A percentile compares a stretch with the other conserved stretches of the same genome.
Evolutionary conservation across 345 rosid species (phyloP).

Genomic region (Salix brachista): DNA sequence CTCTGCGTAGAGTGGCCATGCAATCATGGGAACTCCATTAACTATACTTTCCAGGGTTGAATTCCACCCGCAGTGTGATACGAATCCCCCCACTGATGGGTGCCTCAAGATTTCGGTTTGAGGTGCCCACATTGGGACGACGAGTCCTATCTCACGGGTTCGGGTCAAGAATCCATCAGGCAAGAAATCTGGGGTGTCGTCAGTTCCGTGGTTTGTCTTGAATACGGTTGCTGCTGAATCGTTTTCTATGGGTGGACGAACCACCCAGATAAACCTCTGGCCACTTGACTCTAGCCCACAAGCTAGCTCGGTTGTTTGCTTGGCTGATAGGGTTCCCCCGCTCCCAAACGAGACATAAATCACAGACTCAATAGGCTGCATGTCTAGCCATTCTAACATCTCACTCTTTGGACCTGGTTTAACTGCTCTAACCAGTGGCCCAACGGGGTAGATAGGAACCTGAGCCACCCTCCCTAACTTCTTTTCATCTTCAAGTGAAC

Average conservation of each 20-base stretch:
- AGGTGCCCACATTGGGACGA: constrained; percentile 54
- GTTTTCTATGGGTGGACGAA: constrained; percentile 35
- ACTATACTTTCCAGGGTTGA: constrained; percentile 52
- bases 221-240: constrained; percentile 28
- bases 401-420: background rate
- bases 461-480: constrained; percentile 16
- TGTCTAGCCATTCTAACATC: constrained; percentile 44
- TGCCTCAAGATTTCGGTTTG: constrained; percentile 53
- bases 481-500: constrained; percentile 27
- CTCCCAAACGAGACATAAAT: constrained; percentile 70
- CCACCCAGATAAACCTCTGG: constrained; percentile 61
- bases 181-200: constrained; percentile 17
- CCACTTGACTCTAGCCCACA: constrained; percentile 57
- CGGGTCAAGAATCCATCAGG: constrained; percentile 55
- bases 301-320: constrained; percentile 58
- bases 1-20: constrained; percentile 72
- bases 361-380: constrained; percentile 48
- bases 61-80: constrained; percentile 75
- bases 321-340: constrained; percentile 49
- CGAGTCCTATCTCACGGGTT: constrained; percentile 33
- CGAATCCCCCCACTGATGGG: constrained; percentile 50
- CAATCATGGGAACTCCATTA: constrained; percentile 57
- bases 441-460: constrained; percentile 43
- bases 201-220: background rate
- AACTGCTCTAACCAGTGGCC: constrained; percentile 32